Base-by-base conservation (phyloP, 2,329 filamentous ascomycete genomes). In the Rhytidhysteron rufulum region DNA sequence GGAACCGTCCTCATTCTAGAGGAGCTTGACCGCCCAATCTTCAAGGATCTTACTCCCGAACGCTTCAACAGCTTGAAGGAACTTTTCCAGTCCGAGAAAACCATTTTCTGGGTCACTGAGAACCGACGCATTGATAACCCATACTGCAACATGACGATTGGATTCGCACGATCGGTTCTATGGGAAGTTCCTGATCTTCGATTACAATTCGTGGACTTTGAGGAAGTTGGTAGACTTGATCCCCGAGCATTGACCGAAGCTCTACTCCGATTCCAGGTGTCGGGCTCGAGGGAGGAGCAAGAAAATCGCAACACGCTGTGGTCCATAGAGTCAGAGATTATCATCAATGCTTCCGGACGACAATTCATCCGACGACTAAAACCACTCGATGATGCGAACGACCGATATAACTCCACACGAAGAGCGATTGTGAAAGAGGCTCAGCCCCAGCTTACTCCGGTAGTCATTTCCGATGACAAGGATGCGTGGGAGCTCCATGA, bases 401-500 rank as follows among this genome's bases (percentile, higher is more conserved):
- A 50, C 16, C 50, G 56, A 3, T 50, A 50, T 27, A 58, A 58
- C 31, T 52, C 56, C 10, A 43, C 45, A n/a, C n/a, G n/a, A n/a
- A n/a, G n/a, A n/a, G n/a, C n/a, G n/a, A n/a, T n/a, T n/a, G n/a
- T n/a, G n/a, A n/a, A n/a, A n/a, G n/a, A n/a, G n/a, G n/a, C n/a
- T n/a, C n/a, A n/a, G n/a, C n/a, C n/a, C n/a, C n/a, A n/a, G n/a
- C n/a, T n/a, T n/a, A n/a, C n/a, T n/a, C n/a, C n/a, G n/a, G n/a
- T n/a, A n/a, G n/a, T n/a, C n/a, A n/a, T n/a, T n/a, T n/a, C n/a
- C n/a, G n/a, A n/a, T n/a, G n/a, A n/a, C n/a, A n/a, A n/a, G n/a
- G n/a, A n/a, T n/a, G n/a, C n/a, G n/a, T n/a, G n/a, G n/a, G n/a
- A n/a, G n/a, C n/a, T n/a, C n/a, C n/a, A n/a, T n/a, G n/a, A n/a